Conservation (phyloP, 768 basidiomycete genomes). For the Psilocybe tampanensis region DNA sequence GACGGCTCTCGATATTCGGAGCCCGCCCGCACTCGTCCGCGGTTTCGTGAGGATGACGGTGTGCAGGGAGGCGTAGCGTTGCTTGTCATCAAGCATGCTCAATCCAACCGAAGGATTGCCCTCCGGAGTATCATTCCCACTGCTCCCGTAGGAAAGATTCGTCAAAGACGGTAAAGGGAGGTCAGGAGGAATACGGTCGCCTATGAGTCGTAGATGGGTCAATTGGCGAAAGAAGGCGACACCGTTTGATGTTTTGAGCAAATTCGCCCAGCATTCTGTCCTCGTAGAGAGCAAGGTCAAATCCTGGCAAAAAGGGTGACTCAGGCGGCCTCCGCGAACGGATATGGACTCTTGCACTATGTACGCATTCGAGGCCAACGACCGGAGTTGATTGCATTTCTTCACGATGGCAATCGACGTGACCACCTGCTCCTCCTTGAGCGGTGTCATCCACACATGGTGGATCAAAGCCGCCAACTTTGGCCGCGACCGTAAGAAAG, state of each 20-base stretch:
- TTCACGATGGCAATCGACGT: slow-evolving; percentile 27
- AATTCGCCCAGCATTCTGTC: slow-evolving; percentile 20
- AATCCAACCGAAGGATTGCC: slow-evolving; percentile 13
- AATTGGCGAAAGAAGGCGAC: slow-evolving; percentile 31
- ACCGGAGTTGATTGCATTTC: slow-evolving; percentile 31
- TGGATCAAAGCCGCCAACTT: slow-evolving; percentile 26
- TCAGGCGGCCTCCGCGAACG: slow-evolving; percentile 20
- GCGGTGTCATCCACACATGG: slow-evolving; percentile 36
- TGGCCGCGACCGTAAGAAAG: slow-evolving; percentile 18
- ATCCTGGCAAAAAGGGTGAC: slow-evolving; percentile 30
- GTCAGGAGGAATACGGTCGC: slow-evolving; percentile 27
- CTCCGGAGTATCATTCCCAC: slow-evolving; percentile 12
- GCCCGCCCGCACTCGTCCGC: slow-evolving; percentile 22
- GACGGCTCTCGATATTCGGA: slow-evolving; percentile 22
- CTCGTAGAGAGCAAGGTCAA: slow-evolving; percentile 34
- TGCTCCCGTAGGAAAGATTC: slow-evolving; percentile 32
- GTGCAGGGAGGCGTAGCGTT: slow-evolving; percentile 28
- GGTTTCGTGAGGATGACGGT: slow-evolving; percentile 33
- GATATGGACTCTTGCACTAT: slow-evolving; percentile 27
- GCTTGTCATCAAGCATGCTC: slow-evolving; percentile 21
- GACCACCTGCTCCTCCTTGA: slow-evolving; percentile 23
- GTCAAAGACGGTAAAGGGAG: slow-evolving; percentile 26
- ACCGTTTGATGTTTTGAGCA: slow-evolving; percentile 25
- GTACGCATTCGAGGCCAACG: slow-evolving; percentile 32
- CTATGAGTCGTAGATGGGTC: slow-evolving; percentile 36